Percentiles rank a stretch among this genome's conserved stretches.
Evolutionary conservation across 257 asterid species (phyloP).

Genomic region (Verbascum thapsus): DNA sequence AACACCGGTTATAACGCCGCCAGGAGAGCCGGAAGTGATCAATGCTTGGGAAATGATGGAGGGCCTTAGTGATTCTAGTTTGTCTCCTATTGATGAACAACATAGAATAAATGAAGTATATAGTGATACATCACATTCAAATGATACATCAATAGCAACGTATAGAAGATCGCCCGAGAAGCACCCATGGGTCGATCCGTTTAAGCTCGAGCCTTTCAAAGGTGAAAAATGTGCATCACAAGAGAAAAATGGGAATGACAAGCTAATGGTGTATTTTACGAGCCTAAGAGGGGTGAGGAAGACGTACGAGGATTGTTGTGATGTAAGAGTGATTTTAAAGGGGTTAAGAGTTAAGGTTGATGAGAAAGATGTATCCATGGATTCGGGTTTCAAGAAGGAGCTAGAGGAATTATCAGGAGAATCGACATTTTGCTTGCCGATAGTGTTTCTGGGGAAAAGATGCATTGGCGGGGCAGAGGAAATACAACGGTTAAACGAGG

Average conservation of each 20-base stretch:
- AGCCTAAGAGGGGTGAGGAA: constrained; percentile 91
- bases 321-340: constrained; percentile 69
- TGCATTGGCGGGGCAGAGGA: constrained; percentile 87
- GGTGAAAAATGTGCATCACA: constrained; percentile 32
- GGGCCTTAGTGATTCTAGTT: constrained; percentile 47
- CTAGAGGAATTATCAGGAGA: constrained; percentile 62
- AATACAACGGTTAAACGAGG: constrained; percentile 72
- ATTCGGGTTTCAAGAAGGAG: constrained; percentile 89
- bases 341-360: constrained; percentile 75
- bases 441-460: constrained; percentile 62
- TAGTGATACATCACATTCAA: constrained; percentile 51
- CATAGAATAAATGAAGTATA: constrained; percentile 56
- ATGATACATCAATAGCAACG: constrained; percentile 44
- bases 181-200: constrained; percentile 78
- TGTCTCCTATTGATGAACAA: constrained; percentile 40
- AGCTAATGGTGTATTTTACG: constrained; percentile 70
- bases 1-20: constrained; percentile 67
- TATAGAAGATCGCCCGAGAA: constrained; percentile 72
- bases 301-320: constrained; percentile 91
- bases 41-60: constrained; percentile 91
- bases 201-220: constrained; percentile 46
- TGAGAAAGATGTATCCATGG: constrained; percentile 93
- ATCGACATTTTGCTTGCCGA: constrained; percentile 55
- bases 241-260: constrained; percentile 37
- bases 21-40: constrained; percentile 85